A percentile compares a stretch with the other conserved stretches of the same genome.
Conservation (phyloP, 192 early-diverging fungal genomes). For the Lobosporangium transversale region DNA sequence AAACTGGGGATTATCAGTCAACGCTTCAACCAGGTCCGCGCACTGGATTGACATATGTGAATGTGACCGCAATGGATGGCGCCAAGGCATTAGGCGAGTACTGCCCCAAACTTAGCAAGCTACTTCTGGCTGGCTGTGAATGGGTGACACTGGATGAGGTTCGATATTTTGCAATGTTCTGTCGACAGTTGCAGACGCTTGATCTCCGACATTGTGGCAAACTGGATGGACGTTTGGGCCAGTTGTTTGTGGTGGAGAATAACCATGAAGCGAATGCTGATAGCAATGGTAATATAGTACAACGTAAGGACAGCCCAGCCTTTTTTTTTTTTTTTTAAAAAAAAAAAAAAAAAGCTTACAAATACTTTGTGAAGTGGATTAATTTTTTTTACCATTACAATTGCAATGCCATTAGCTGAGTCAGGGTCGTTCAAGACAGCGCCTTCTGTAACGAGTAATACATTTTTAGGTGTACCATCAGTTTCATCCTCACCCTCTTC, state of each 20-base stretch:
- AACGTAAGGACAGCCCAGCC: neutral
- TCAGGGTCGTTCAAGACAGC: neutral
- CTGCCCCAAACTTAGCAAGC: slow-evolving; percentile 39
- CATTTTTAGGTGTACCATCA: neutral
- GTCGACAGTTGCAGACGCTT: slow-evolving; percentile 39
- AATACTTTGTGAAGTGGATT: no score
- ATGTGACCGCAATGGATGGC: slow-evolving; percentile 41
- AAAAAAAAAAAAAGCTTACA: no score
- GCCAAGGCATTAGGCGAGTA: slow-evolving; percentile 52
- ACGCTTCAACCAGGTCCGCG: slow-evolving; percentile 51
- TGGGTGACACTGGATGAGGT: slow-evolving; percentile 57
- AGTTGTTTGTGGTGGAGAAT: slow-evolving; percentile 11
- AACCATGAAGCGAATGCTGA: neutral
- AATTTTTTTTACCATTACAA: neutral
- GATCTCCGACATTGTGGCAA: slow-evolving; percentile 54
- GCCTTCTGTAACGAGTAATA: neutral
- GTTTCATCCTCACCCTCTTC: neutral
- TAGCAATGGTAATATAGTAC: neutral
- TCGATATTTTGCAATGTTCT: slow-evolving; percentile 38
- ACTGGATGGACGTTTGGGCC: slow-evolving; percentile 33
- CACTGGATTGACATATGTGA: slow-evolving; percentile 49
- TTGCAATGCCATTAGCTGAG: neutral
- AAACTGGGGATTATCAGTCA: slow-evolving; percentile 61
- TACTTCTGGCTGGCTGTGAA: slow-evolving; percentile 56
- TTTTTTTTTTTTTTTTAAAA: neutral